Percentiles rank a stretch among this genome's conserved stretches.
Evolutionary conservation across 768 basidiomycete species (phyloP).

Genomic region (Lentinula boryana): DNA sequence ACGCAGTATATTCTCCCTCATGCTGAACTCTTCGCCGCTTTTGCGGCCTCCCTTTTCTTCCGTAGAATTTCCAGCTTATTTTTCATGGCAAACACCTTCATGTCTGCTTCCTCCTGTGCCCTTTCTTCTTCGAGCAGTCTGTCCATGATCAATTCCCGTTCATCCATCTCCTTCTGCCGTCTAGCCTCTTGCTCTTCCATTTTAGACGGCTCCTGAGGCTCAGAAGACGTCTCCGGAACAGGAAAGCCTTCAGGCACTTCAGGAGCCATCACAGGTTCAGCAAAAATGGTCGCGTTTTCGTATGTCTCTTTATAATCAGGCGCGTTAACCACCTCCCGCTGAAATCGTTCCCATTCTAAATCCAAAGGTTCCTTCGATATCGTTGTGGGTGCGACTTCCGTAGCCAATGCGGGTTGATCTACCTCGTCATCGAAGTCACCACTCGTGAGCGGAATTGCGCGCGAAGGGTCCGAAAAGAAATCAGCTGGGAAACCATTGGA

Average conservation of each 20-base stretch:
- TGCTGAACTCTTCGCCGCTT: conserved; percentile 10
- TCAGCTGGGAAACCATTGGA: conserved; percentile 47
- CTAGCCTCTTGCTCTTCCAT: conserved; percentile 41
- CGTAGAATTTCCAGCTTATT: conserved; percentile 55
- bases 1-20: neutral
- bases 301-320: conserved; percentile 45
- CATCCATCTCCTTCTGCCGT: conserved; percentile 57
- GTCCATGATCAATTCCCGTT: conserved; percentile 82
- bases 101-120: conserved; percentile 84
- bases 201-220: conserved; percentile 22
- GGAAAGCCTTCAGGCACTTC: conserved; percentile 47
- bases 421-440: conserved; percentile 29
- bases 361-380: conserved; percentile 40
- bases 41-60: conserved; percentile 34
- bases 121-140: conserved; percentile 78
- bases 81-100: conserved; percentile 62
- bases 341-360: conserved; percentile 69
- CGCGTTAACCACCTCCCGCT: conserved; percentile 51
- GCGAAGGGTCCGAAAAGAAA: conserved; percentile 79
- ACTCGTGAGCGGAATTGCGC: conserved; percentile 39
- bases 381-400: conserved; percentile 13
- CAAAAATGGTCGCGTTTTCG: conserved; percentile 64
- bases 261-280: conserved; percentile 55
- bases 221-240: conserved; percentile 18
- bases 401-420: conserved; percentile 4